Percentiles rank a stretch among this genome's conserved stretches.
Conservation (phyloP, 1,284 basidiomycete genomes). For the Schizopora paradoxa region DNA sequence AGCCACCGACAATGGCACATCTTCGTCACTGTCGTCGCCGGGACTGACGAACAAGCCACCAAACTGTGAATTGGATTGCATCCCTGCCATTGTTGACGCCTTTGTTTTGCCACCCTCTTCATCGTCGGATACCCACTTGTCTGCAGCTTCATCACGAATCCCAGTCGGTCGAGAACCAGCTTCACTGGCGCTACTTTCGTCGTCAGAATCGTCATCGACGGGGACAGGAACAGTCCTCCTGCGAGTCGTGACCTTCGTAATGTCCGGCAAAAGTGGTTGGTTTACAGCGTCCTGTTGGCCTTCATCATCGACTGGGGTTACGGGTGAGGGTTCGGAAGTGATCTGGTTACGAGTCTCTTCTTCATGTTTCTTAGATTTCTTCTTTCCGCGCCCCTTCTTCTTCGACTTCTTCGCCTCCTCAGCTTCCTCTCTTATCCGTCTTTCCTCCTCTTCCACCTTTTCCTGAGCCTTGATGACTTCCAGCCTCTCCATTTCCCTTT, state of each 20-base stretch:
- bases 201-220: conserved; percentile 34
- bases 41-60: no score
- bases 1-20: conserved; percentile 64
- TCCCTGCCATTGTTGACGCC: no score
- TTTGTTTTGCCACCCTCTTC: no score
- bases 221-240: conserved; percentile 8
- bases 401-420: conserved; percentile 35
- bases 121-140: conserved; percentile 60
- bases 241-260: conserved; percentile 11
- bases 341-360: no score
- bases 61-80: no score
- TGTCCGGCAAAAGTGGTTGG: conserved; percentile 14
- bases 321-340: conserved; percentile 10
- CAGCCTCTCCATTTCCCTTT: conserved; percentile 70
- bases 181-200: conserved; percentile 44
- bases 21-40: conserved; percentile 64
- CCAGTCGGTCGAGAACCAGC: conserved; percentile 23
- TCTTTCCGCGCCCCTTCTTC: conserved; percentile 38
- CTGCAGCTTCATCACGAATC: conserved; percentile 27
- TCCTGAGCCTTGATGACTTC: conserved; percentile 66
- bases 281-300: conserved; percentile 1
- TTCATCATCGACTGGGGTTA: conserved; percentile 1
- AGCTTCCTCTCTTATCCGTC: conserved; percentile 40
- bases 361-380: conserved; percentile 21
- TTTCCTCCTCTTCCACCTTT: conserved; percentile 43